Base-by-base conservation (phyloP, 768 basidiomycete species). In the Mycena indigotica region DNA sequence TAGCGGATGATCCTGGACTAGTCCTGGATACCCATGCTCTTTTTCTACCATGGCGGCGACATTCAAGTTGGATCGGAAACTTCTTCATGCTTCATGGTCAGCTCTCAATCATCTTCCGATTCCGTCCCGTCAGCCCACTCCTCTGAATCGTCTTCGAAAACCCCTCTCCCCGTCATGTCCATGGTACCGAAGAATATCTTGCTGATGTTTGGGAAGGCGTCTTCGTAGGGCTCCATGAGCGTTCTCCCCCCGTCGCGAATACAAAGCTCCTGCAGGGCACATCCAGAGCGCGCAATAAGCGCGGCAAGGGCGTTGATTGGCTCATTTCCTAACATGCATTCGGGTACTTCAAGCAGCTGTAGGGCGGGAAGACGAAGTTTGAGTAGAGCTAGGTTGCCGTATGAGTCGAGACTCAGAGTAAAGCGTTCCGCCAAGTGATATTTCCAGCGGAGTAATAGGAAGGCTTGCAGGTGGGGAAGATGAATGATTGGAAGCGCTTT, bases 351-450 rank as follows among this genome's bases (percentile, higher is more conserved):
- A 15, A 55, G 54, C 13, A 15, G 2, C 28, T 46, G 54, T 4
- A 55, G 54, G 3, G 54, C 54, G 4, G 54, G 54, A 6, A 55
- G 29, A 26, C 29, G 45, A 35, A 55, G 45, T 6, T 24, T 24
- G 10, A 48, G 15, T 19, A 13, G 24, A 16, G 15, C 17, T 30
- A 49, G n/a, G 8, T 15, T 16, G 5, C 30, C 29, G 13, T 12
- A 30, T 13, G 45, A 28, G 17, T 19, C 6, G 46, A 48, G 17
- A 25, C 21, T 24, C 25, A 55, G 12, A 5, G 54, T 13, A 35
- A 28, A 8, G 8, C 24, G 1, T 16, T 28, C 28, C 23, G 41
- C 4, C 3, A 5, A 12, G 17, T 16, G 21, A 28, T 48, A 21
- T 6, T 6, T 13, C 46, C 46, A 48, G 24, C 24, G 25, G 24